Conservation (phyloP, 495 filamentous ascomycete genomes). For the Sordaria brevicollis region DNA sequence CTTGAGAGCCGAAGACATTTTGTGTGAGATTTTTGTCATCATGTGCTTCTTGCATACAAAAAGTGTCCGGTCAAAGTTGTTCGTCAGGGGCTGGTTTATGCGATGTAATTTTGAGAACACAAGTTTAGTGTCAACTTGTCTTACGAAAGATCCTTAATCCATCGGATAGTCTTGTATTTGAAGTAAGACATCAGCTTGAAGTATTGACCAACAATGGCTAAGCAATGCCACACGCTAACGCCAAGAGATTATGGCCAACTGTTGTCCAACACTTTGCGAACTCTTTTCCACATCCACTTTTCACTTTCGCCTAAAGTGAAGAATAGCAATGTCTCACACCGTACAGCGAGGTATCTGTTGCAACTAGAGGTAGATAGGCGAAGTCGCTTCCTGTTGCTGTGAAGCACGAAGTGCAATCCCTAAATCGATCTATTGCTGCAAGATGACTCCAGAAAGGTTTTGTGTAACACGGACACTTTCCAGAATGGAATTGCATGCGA, state of each 20-base stretch:
- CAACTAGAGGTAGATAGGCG: background rate
- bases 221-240: background rate
- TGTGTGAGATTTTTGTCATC: no score
- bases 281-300: background rate
- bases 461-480: background rate
- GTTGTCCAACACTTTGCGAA: conserved; percentile 9
- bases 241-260: background rate
- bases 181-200: background rate
- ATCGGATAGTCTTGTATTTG: no score
- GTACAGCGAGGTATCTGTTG: background rate
- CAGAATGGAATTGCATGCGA: background rate
- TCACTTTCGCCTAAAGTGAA: background rate
- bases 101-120: no score
- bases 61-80: no score
- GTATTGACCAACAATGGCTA: background rate
- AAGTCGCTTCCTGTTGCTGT: background rate
- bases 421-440: background rate
- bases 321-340: background rate
- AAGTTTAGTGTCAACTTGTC: no score
- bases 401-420: background rate
- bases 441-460: background rate
- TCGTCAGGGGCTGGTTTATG: no score
- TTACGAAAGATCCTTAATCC: no score
- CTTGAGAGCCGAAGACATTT: background rate
- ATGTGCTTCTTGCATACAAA: no score